Evolutionary conservation across 2,329 filamentous ascomycete genomes (phyloP).

Genomic region (Aspergillus sp.): DNA sequence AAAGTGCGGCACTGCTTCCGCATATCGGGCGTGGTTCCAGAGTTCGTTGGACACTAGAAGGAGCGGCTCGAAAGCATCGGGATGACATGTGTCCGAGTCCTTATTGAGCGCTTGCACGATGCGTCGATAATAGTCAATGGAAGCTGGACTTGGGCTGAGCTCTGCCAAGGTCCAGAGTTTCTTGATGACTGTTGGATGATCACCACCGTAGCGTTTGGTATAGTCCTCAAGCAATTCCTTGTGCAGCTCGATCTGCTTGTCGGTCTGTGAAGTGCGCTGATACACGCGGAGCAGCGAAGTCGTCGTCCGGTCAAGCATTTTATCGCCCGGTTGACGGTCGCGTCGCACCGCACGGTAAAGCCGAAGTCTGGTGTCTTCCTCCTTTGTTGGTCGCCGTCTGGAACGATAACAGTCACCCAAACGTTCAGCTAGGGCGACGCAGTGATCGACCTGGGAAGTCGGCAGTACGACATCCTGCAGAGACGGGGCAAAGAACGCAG

Average conservation of each 20-base stretch:
- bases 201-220: constrained; percentile 32
- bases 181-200: constrained; percentile 37
- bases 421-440: constrained; percentile 47
- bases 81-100: constrained; percentile 31
- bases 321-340: constrained; percentile 31
- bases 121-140: constrained; percentile 40
- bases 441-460: constrained; percentile 44
- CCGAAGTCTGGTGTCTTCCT: constrained; percentile 37
- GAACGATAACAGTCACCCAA: constrained; percentile 48
- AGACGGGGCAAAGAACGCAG: constrained; percentile 46
- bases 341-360: constrained; percentile 36
- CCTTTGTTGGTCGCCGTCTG: constrained; percentile 35
- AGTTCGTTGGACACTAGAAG: constrained; percentile 39
- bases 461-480: constrained; percentile 47
- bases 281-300: constrained; percentile 31
- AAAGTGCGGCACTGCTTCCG: constrained; percentile 38
- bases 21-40: constrained; percentile 38
- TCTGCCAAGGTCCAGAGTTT: constrained; percentile 38
- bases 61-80: constrained; percentile 40
- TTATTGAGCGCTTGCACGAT: constrained; percentile 42
- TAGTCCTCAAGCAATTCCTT: constrained; percentile 43
- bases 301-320: constrained; percentile 28
- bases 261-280: constrained; percentile 30
- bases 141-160: constrained; percentile 36
- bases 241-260: constrained; percentile 37